Conservation (phyloP, 495 filamentous ascomycete species). For the Daldinia grandis region DNA sequence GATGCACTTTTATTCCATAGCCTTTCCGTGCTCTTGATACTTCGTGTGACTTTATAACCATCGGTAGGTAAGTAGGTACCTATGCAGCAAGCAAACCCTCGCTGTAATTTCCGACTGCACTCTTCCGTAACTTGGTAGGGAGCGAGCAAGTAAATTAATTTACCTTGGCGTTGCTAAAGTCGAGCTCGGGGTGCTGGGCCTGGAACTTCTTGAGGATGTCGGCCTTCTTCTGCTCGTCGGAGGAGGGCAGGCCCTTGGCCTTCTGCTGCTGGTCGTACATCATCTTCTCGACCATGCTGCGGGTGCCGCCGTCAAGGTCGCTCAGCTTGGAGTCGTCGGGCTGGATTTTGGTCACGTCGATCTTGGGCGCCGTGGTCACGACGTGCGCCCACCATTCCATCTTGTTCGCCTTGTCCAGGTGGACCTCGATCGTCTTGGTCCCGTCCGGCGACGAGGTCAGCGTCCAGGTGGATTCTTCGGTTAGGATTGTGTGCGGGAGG, state of each 20-base stretch:
- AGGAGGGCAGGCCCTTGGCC: constrained; percentile 83
- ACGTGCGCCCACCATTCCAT: constrained; percentile 98
- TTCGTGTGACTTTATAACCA: not conserved
- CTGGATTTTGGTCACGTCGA: constrained; percentile 93
- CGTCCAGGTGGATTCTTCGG: constrained; percentile 95
- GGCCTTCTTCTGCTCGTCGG: constrained; percentile 91
- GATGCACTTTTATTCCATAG: not conserved
- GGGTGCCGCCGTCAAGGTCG: constrained; percentile 94
- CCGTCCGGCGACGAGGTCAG: constrained; percentile 71
- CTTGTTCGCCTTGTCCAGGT: constrained; percentile 97
- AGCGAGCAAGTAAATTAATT: constrained; percentile 48
- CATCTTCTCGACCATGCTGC: constrained; percentile 99
- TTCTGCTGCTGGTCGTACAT: constrained; percentile 99
- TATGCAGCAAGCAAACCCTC: not conserved
- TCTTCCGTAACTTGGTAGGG: not conserved
- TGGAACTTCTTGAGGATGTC: constrained; percentile 94
- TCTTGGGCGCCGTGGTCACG: constrained; percentile 80
- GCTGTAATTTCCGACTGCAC: not conserved
- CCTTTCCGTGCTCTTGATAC: not conserved
- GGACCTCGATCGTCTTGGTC: constrained; percentile 82
- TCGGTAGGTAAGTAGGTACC: too few species aligned
- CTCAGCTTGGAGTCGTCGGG: constrained; percentile 89
- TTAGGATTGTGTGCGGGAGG: constrained; percentile 78
- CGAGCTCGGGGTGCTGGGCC: constrained; percentile 77
- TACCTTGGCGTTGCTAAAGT: constrained; percentile 82